phyloP scores from a whole-genome alignment of 192 early-diverging fungal species.

The Entomortierella lignicola region DNA sequence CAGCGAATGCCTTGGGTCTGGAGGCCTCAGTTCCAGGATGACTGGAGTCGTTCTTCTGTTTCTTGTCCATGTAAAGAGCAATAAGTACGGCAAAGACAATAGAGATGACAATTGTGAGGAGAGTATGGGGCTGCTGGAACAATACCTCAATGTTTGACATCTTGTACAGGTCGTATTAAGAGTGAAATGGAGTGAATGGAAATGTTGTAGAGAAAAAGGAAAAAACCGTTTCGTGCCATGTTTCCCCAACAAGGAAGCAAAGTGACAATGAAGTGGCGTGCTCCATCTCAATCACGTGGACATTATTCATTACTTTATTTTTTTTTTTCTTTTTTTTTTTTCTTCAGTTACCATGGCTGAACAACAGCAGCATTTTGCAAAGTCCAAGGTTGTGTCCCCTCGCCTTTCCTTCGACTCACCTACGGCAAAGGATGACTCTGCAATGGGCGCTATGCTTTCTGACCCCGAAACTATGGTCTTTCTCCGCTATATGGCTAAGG shows the following conservation, averaged over 20 bases:
- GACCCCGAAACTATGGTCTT: slow-evolving; percentile 35
- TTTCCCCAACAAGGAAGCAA: too few relatives aligned
- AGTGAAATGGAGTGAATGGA: neutral
- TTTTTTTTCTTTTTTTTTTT: neutral
- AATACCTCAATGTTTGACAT: slow-evolving; percentile 20
- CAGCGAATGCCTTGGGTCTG: slow-evolving; percentile 50
- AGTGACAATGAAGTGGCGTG: neutral
- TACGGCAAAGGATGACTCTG: slow-evolving; percentile 15
- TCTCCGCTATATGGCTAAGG: slow-evolving; percentile 40
- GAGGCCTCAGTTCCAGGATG: slow-evolving; percentile 5
- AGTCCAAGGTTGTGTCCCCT: slow-evolving; percentile 11
- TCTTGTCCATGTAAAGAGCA: slow-evolving; percentile 20
- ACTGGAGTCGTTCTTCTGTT: neutral
- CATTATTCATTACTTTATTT: neutral
- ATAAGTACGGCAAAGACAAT: slow-evolving; percentile 26
- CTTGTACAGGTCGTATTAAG: neutral
- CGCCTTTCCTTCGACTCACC: slow-evolving; percentile 36
- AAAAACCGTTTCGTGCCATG: too few relatives aligned
- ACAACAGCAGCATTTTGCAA: neutral
- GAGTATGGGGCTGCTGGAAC: slow-evolving; percentile 26
- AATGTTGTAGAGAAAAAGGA: neutral
- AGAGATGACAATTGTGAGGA: slow-evolving; percentile 22
- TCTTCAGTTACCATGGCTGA: neutral
- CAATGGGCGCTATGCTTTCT: slow-evolving; percentile 46
- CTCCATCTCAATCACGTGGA: neutral